Conservation (phyloP, 495 filamentous ascomycete genomes). For the Neurospora africana region DNA sequence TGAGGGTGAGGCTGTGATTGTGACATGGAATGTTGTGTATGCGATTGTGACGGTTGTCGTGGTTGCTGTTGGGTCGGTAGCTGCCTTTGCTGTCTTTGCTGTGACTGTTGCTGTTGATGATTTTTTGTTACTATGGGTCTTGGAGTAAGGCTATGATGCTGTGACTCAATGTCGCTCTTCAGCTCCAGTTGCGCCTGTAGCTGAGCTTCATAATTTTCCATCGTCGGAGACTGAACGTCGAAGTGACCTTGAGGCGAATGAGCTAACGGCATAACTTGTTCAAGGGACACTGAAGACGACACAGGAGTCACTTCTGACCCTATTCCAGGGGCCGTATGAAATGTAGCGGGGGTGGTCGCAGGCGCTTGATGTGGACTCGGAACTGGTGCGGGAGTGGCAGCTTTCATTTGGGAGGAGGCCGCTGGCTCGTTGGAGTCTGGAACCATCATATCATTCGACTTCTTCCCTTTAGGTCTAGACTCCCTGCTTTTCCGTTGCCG, state of each 20-base stretch:
- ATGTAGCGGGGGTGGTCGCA: background rate
- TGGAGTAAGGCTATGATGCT: background rate
- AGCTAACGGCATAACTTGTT: constrained; percentile 8
- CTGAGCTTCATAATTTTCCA: constrained; percentile 24
- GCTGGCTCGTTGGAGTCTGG: background rate
- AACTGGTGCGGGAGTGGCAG: background rate
- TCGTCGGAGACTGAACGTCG: constrained; percentile 22
- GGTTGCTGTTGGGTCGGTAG: constrained; percentile 9
- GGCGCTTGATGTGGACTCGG: background rate
- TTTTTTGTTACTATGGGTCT: constrained; percentile 9
- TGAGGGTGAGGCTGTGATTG: constrained; percentile 12
- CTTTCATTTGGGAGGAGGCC: background rate
- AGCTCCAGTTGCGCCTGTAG: constrained; percentile 24
- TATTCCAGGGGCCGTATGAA: background rate
- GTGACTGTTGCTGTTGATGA: constrained; percentile 15
- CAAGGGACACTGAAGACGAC: constrained; percentile 4
- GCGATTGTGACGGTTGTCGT: constrained; percentile 7
- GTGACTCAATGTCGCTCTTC: constrained; percentile 13
- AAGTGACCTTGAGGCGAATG: constrained; percentile 16
- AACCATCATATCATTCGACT: background rate
- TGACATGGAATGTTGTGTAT: constrained; percentile 8
- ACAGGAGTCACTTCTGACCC: background rate
- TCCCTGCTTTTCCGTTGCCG: constrained; percentile 18
- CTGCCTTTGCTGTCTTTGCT: constrained; percentile 16
- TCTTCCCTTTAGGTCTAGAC: constrained; percentile 3